Evolutionary conservation across 768 basidiomycete genomes (phyloP), one percentile per base, ranked within the genome.

Genomic region (Phaeolepiota aurea): DNA sequence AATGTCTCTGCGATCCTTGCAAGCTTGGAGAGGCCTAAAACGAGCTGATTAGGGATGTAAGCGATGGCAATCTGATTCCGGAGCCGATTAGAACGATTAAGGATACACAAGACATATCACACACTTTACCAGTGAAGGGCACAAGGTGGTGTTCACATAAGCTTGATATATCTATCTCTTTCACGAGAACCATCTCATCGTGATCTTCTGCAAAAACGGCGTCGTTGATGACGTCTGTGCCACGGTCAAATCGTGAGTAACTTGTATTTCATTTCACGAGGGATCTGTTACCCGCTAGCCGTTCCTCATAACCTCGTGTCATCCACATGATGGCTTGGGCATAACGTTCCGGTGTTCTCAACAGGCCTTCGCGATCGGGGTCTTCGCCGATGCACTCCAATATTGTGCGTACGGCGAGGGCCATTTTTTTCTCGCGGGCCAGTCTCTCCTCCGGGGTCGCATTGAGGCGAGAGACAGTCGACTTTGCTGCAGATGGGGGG

Each of bases 301-400:
- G 79, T 58, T 98, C 93, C 59, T 98, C 96, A 63, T 99, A 99
- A 7, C 96, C 96, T 56, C 85, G 81, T 22, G 96, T 98, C 93
- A 98, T 96, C 91, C 91, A 98, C 72, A 99, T 77, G 40, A 99
- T 69, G 19, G 96, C 91, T 63, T 98, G 88, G 16, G 93, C 92
- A 62, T 96, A 99, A 28, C 96, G 76, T 50, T 93, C 88, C 18
- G 96, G 96, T 1, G 96, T 99, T 54, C 81, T 79, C 40, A 83
- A 65, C 15, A 99, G 71, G 13, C 96, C 96, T 57, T 98, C 94
- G 23, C 96, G 76, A 59, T 89, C 80, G 3, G 96, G 96, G 65
- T 98, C 96, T 64, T 99, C 96, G 43, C 96, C 96, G 46, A 99
- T 93, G 61, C 92, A 94, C 55, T 98, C 93, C 34, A 99, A 76